Percentiles rank a stretch among this genome's conserved stretches.
These are phyloP conservation scores for Eimeria mitis DNA, from an alignment of 169 alveolate genomes.

Conservation along the genomic window DNA sequence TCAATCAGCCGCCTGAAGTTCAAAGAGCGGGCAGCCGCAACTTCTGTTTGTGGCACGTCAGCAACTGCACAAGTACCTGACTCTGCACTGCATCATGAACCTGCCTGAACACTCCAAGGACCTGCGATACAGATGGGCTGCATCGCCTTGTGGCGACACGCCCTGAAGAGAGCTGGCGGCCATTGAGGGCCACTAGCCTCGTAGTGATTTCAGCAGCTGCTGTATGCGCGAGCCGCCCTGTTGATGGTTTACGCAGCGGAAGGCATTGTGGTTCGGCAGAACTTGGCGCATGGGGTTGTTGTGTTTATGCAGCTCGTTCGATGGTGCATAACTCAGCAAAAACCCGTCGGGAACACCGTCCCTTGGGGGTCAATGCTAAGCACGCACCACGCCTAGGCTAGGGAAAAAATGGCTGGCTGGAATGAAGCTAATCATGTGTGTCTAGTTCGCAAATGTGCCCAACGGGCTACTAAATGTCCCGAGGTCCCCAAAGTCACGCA, in stretches of 20 bases:
- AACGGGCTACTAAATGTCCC: slow-evolving; percentile 41
- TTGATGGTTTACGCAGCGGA: slow-evolving; percentile 32
- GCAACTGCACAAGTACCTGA: slow-evolving; percentile 75
- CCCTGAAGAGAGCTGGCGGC: slow-evolving; percentile 47
- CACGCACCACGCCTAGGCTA: slow-evolving; percentile 31
- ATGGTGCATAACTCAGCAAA: slow-evolving; percentile 52
- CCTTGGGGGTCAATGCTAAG: slow-evolving; percentile 48
- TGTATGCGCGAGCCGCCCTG: slow-evolving; percentile 70
- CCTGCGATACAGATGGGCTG: slow-evolving; percentile 69
- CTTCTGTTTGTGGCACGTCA: slow-evolving; percentile 28
- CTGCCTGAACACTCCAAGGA: slow-evolving; percentile 78
- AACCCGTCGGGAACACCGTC: slow-evolving; percentile 2
- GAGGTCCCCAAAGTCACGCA: slow-evolving; percentile 17
- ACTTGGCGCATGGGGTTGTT: slow-evolving; percentile 15
- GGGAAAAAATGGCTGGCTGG: slow-evolving; percentile 1
- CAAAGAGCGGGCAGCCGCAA: slow-evolving; percentile 55
- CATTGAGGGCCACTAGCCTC: slow-evolving; percentile 66
- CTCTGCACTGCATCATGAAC: slow-evolving; percentile 70
- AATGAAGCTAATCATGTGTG: neutral
- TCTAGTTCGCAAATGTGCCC: slow-evolving; percentile 26
- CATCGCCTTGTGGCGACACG: slow-evolving; percentile 70
- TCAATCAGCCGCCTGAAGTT: slow-evolving; percentile 5
- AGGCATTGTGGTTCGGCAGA: slow-evolving; percentile 39
- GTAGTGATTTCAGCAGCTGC: slow-evolving; percentile 56
- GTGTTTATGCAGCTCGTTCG: slow-evolving; percentile 60